phyloP scores from a whole-genome alignment of 2,329 filamentous ascomycete species.

The Pezicula radicicola region DNA sequence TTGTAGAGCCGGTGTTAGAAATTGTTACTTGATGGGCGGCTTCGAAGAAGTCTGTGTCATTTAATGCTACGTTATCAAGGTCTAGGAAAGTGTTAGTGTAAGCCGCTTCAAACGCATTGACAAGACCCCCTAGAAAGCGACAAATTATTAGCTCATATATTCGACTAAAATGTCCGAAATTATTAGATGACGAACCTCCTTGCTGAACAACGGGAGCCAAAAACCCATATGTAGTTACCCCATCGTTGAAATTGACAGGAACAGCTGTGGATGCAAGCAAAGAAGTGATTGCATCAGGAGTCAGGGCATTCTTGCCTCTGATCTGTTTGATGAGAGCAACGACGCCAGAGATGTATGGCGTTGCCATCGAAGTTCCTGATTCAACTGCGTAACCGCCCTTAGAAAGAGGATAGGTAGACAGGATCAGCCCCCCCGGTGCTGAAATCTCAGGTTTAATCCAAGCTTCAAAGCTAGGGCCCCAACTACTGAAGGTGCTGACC shows the following conservation, averaged over 20 bases:
- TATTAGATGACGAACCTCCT: slow-evolving; percentile 30
- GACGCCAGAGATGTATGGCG: slow-evolving; percentile 38
- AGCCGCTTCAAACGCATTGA: slow-evolving; percentile 58
- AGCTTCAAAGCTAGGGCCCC: neutral
- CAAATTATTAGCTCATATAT: neutral
- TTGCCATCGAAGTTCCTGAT: slow-evolving; percentile 1
- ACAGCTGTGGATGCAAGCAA: slow-evolving; percentile 47
- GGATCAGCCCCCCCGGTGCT: neutral
- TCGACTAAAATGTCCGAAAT: neutral
- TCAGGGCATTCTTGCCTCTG: slow-evolving; percentile 38
- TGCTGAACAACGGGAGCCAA: slow-evolving; percentile 58
- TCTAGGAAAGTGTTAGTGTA: slow-evolving; percentile 50
- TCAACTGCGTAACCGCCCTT: neutral
- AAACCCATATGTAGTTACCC: slow-evolving; percentile 7
- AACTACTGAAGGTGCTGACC: neutral
- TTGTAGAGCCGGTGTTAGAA: slow-evolving; percentile 46
- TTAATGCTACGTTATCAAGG: slow-evolving; percentile 58
- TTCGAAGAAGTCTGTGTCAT: slow-evolving; percentile 58
- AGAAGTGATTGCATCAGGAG: slow-evolving; percentile 47
- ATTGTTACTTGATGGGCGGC: slow-evolving; percentile 50
- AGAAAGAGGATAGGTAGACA: neutral
- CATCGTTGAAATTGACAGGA: slow-evolving; percentile 46
- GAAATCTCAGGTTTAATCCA: neutral
- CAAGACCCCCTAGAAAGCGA: slow-evolving; percentile 40
- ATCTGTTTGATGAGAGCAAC: slow-evolving; percentile 51